phyloP scores from a whole-genome alignment of 768 basidiomycete species.

The Clitopilus passeckerianus region DNA sequence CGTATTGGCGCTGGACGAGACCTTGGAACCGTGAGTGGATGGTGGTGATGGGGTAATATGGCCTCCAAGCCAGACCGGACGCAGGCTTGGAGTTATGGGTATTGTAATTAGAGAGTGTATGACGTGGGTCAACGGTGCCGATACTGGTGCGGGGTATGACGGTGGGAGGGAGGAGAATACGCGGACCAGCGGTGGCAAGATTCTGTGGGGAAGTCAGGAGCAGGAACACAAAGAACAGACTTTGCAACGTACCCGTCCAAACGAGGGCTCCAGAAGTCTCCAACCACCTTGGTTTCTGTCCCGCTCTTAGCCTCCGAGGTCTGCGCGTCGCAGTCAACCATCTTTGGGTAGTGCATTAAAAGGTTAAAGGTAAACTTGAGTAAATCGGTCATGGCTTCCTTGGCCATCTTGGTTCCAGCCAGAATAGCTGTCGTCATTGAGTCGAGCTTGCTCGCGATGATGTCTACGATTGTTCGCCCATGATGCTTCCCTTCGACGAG shows the following conservation, averaged over 20 bases:
- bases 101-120: slow-evolving; percentile 80
- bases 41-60: slow-evolving; percentile 18
- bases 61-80: slow-evolving; percentile 57
- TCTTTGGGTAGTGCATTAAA: slow-evolving; percentile 77
- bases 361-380: slow-evolving; percentile 86
- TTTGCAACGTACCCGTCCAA: slow-evolving; percentile 66
- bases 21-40: slow-evolving; percentile 30
- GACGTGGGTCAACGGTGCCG: slow-evolving; percentile 72
- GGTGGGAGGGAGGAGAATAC: slow-evolving; percentile 65
- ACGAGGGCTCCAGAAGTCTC: slow-evolving; percentile 70
- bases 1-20: slow-evolving; percentile 24
- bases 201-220: slow-evolving; percentile 30
- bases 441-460: slow-evolving; percentile 59
- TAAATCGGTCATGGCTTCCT: slow-evolving; percentile 76
- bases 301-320: slow-evolving; percentile 19
- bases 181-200: slow-evolving; percentile 68
- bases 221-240: no score
- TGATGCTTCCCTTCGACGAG: slow-evolving; percentile 62
- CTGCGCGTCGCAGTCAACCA: slow-evolving; percentile 41
- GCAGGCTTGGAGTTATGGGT: slow-evolving; percentile 57
- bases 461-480: slow-evolving; percentile 55
- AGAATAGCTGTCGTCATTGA: slow-evolving; percentile 43
- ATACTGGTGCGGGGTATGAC: slow-evolving; percentile 57
- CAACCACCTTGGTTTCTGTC: slow-evolving; percentile 45
- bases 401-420: slow-evolving; percentile 46